phyloP scores from a whole-genome alignment of 371 early-diverging fungal genomes.

The Actinomortierella ambigua region DNA sequence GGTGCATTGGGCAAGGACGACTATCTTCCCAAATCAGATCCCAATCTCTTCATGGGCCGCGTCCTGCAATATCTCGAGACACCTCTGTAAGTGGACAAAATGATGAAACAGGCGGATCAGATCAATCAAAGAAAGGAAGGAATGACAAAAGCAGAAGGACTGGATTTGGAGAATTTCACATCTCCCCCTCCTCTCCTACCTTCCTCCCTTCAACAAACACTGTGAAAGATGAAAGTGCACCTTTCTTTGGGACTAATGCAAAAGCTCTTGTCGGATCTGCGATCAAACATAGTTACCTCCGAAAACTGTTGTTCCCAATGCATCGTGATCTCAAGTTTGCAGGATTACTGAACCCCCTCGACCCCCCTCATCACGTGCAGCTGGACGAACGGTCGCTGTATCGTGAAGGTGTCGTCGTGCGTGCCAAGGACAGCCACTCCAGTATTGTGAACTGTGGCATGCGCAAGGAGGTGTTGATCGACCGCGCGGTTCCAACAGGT shows the following conservation, averaged over 20 bases:
- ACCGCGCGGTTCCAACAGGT: conserved; percentile 61
- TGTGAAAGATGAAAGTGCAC: too few species aligned
- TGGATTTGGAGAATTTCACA: too few species aligned
- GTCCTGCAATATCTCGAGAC: conserved; percentile 73
- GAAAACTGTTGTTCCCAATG: conserved; percentile 71
- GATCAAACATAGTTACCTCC: conserved; percentile 57
- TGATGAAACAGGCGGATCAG: too few species aligned
- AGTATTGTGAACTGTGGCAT: conserved; percentile 72
- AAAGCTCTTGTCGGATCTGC: not conserved
- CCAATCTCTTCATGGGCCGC: conserved; percentile 66
- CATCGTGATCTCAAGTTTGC: conserved; percentile 76
- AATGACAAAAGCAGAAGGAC: not conserved
- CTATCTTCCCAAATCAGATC: conserved; percentile 51
- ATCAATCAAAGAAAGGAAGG: not conserved
- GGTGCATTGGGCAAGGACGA: conserved; percentile 26
- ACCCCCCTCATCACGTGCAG: conserved; percentile 75
- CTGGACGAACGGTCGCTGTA: conserved; percentile 61
- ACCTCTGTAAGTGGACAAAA: conserved; percentile 55
- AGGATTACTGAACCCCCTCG: conserved; percentile 72
- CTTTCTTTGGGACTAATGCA: not conserved
- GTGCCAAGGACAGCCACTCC: conserved; percentile 51
- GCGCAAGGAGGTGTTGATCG: conserved; percentile 59
- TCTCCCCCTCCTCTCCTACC: too few species aligned
- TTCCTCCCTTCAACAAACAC: too few species aligned
- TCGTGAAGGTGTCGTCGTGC: conserved; percentile 72